Percentiles rank a stretch among this genome's conserved stretches.
Evolutionary conservation across 2,329 filamentous ascomycete species (phyloP).

Genomic region (Trichoderma gracile): DNA sequence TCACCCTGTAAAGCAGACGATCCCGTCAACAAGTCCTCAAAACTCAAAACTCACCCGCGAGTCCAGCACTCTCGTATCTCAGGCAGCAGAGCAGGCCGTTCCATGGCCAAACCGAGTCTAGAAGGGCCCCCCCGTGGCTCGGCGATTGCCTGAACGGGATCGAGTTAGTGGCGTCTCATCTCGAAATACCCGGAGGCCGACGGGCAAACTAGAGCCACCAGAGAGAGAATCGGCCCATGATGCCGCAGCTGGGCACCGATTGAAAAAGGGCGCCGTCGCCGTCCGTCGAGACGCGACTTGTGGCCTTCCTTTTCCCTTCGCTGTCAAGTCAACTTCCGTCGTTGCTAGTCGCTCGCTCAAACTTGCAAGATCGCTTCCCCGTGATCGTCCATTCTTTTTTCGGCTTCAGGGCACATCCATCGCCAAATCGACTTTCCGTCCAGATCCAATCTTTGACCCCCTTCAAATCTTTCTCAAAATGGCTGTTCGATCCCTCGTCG

Average conservation of each 20-base stretch:
- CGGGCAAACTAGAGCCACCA: slow-evolving; percentile 2
- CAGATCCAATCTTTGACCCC: background rate
- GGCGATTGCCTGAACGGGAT: slow-evolving; percentile 22
- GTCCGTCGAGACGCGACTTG: background rate
- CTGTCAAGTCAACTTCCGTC: background rate
- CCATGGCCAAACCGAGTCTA: background rate
- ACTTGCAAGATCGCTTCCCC: background rate
- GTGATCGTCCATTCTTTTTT: slow-evolving; percentile 26
- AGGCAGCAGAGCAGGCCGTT: background rate
- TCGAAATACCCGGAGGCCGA: background rate
- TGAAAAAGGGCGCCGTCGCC: slow-evolving; percentile 19
- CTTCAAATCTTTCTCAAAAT: too few relatives aligned
- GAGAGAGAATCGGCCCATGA: background rate
- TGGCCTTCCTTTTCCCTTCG: background rate
- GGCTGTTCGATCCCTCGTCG: slow-evolving; percentile 32
- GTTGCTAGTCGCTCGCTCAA: slow-evolving; percentile 24
- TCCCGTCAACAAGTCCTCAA: background rate
- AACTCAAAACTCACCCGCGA: background rate
- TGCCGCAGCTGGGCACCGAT: background rate
- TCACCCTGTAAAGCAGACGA: too few relatives aligned
- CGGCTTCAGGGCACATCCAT: slow-evolving; percentile 12
- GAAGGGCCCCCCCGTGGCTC: slow-evolving; percentile 13
- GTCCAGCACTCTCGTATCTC: background rate
- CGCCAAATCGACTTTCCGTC: background rate
- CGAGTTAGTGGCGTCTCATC: slow-evolving; percentile 3